Conservation (phyloP, 805 yeast genomes). For the Candida alai region DNA sequence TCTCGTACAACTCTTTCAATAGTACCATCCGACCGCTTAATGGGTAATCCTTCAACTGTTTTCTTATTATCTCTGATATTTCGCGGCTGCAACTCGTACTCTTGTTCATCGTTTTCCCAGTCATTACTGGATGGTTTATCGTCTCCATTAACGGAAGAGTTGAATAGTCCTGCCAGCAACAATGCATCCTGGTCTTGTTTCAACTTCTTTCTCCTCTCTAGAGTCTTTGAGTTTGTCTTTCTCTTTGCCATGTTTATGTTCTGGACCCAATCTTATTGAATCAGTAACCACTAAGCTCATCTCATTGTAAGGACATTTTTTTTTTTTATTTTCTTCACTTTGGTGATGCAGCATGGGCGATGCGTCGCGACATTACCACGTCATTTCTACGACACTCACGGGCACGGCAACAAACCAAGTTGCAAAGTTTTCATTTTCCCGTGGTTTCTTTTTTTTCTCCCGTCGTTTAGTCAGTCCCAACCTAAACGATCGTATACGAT, state of each 20-base stretch:
- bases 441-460: too few species aligned
- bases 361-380: too few species aligned
- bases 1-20: constrained; percentile 61
- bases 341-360: too few species aligned
- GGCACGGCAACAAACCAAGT: too few species aligned
- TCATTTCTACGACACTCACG: too few species aligned
- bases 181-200: constrained; percentile 40
- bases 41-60: constrained; percentile 72
- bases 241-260: constrained; percentile 30
- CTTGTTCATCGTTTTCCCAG: constrained; percentile 76
- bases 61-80: constrained; percentile 39
- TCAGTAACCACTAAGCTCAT: too few species aligned
- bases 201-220: constrained; percentile 28
- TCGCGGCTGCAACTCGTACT: constrained; percentile 75
- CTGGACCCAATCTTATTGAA: too few species aligned
- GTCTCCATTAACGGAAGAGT: constrained; percentile 6
- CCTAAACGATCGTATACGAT: too few species aligned
- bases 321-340: too few species aligned
- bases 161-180: constrained; percentile 35
- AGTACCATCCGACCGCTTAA: constrained; percentile 66
- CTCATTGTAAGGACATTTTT: too few species aligned
- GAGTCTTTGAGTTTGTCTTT: constrained; percentile 19
- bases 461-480: too few species aligned
- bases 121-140: constrained; percentile 15
- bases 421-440: too few species aligned